Evolutionary conservation across 805 yeast genomes (phyloP).

Genomic region (Schwanniomyces vanrijiae): DNA sequence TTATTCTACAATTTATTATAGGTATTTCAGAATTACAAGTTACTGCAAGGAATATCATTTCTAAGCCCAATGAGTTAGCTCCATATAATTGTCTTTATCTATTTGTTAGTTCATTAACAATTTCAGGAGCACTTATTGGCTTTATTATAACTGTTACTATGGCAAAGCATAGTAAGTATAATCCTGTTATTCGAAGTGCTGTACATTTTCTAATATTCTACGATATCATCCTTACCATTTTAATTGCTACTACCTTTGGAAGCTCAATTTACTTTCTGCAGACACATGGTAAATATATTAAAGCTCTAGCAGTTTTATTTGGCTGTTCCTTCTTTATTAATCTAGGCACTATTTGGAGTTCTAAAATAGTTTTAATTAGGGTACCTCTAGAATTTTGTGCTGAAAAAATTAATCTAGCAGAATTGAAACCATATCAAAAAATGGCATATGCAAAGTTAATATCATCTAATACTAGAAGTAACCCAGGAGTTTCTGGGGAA

Average conservation of each 20-base stretch:
- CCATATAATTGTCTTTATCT: neutral
- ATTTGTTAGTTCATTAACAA: constrained; percentile 2
- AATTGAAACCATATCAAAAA: constrained; percentile 13
- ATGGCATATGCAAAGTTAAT: constrained; percentile 18
- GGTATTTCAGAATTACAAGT: constrained; percentile 1
- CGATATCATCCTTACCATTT: constrained; percentile 3
- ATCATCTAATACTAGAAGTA: constrained; percentile 13
- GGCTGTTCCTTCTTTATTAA: constrained; percentile 2
- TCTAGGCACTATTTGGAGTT: neutral
- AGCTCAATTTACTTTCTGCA: constrained; percentile 4
- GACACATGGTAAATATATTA: neutral
- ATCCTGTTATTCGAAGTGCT: constrained; percentile 1
- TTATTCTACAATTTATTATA: constrained; percentile 1
- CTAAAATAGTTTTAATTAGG: constrained; percentile 7
- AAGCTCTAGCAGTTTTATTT: constrained; percentile 1
- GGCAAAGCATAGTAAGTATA: neutral
- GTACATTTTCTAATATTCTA: constrained; percentile 6
- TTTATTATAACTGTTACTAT: constrained; percentile 1
- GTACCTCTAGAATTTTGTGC: constrained; percentile 9
- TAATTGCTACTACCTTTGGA: constrained; percentile 5
- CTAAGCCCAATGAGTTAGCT: neutral
- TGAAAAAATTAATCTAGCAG: constrained; percentile 13
- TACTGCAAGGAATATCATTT: neutral
- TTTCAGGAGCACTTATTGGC: constrained; percentile 3
- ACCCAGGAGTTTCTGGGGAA: constrained; percentile 18